These are phyloP conservation scores for Gossypium lobatum DNA, from an alignment of 441 rosid species.

Conservation along the genomic window DNA sequence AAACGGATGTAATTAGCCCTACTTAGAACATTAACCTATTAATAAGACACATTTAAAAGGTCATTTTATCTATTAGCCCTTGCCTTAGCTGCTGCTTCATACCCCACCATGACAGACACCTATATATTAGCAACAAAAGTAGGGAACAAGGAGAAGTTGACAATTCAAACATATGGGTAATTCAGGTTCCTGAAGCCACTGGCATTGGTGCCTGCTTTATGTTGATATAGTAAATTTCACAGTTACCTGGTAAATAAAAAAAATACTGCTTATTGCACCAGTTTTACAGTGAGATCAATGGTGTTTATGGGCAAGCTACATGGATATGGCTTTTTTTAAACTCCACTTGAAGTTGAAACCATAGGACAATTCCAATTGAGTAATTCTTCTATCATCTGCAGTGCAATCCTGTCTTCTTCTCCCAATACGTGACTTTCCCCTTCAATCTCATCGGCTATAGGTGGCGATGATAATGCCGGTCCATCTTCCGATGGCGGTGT, in stretches of 20 bases:
- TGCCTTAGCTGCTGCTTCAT: no score
- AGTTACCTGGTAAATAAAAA: not conserved
- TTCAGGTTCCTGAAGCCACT: no score
- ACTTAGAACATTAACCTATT: no score
- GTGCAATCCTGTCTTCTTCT: conserved; percentile 54
- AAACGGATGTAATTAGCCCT: no score
- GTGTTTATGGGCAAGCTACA: not conserved
- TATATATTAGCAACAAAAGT: no score
- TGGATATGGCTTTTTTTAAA: not conserved
- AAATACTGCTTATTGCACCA: not conserved
- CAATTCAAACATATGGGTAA: no score
- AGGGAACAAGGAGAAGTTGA: no score
- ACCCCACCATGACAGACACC: no score
- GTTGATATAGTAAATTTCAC: not conserved
- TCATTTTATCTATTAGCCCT: no score
- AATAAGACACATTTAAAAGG: no score
- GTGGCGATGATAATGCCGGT: conserved; percentile 7
- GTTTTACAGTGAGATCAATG: no score
- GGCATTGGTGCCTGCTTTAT: no score
- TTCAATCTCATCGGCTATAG: conserved; percentile 8
- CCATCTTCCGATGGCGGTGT: conserved; percentile 16
- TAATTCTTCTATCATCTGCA: conserved; percentile 83
- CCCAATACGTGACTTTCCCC: conserved; percentile 14
- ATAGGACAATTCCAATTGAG: conserved; percentile 51
- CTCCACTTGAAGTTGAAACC: conserved; percentile 4